These are phyloP conservation scores for Colletotrichum sp. DNA, from an alignment of 2,329 filamentous ascomycete species.

Conservation along the genomic window DNA sequence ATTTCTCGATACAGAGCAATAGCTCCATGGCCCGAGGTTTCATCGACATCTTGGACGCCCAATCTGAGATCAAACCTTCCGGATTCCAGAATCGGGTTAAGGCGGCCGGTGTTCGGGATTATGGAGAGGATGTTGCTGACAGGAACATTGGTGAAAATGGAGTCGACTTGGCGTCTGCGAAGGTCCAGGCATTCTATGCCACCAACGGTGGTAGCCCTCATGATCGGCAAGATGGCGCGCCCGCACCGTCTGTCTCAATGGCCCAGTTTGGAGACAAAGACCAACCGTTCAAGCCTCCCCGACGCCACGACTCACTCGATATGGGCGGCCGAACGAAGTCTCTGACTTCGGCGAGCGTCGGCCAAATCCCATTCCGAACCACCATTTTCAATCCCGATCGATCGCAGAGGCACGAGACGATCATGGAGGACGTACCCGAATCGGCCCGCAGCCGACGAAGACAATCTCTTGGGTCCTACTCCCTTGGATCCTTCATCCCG, in stretches of 20 bases:
- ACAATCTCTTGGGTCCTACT: conserved; percentile 21
- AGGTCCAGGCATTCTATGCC: conserved; percentile 41
- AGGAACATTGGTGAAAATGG: conserved; percentile 56
- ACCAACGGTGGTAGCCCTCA: conserved; percentile 3
- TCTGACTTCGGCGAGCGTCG: conserved; percentile 20
- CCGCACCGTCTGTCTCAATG: conserved; percentile 17
- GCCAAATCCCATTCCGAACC: conserved; percentile 15
- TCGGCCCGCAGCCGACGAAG: conserved; percentile 1
- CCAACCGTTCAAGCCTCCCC: neutral
- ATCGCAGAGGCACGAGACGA: conserved; percentile 1
- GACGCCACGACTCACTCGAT: neutral
- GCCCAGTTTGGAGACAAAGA: conserved; percentile 21
- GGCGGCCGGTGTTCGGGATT: conserved; percentile 57
- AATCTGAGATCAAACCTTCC: conserved; percentile 53
- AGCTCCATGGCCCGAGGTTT: conserved; percentile 32
- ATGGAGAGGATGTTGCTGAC: conserved; percentile 70
- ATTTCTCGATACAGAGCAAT: conserved; percentile 37
- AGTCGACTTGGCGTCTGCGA: conserved; percentile 34
- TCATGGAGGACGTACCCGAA: conserved; percentile 5
- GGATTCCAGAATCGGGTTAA: conserved; percentile 55
- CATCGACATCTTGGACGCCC: conserved; percentile 64
- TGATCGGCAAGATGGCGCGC: conserved; percentile 18
- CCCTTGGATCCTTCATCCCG: conserved; percentile 21
- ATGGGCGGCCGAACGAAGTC: conserved; percentile 19
- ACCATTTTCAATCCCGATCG: conserved; percentile 4